Conservation (phyloP, 768 basidiomycete species). For the Hygrophoropsis aurantiaca region DNA sequence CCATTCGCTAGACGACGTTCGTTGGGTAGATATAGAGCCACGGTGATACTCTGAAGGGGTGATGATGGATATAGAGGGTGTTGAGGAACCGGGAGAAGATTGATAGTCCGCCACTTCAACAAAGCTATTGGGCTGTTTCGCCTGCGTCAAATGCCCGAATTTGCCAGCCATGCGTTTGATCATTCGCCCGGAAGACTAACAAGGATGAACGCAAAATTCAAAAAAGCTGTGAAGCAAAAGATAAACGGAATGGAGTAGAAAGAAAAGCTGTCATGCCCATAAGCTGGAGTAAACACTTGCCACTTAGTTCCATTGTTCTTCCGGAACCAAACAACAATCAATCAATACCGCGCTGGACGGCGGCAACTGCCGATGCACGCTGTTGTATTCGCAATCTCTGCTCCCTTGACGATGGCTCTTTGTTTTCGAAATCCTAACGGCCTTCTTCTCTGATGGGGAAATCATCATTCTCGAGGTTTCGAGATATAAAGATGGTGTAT, state of each 20-base stretch:
- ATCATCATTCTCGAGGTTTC: too few relatives aligned
- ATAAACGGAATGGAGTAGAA: slow-evolving; percentile 1
- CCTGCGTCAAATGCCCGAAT: slow-evolving; percentile 33
- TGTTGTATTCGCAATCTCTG: too few relatives aligned
- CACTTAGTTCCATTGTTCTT: slow-evolving; percentile 4
- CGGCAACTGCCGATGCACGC: too few relatives aligned
- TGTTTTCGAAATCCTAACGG: too few relatives aligned
- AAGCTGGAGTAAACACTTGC: background rate
- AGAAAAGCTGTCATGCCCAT: background rate
- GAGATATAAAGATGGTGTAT: too few relatives aligned
- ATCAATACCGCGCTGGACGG: background rate
- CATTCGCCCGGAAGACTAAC: slow-evolving; percentile 20
- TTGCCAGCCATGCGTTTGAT: slow-evolving; percentile 55
- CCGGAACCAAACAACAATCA: background rate
- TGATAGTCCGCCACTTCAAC: slow-evolving; percentile 2
- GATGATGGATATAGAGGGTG: slow-evolving; percentile 32
- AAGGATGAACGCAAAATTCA: background rate
- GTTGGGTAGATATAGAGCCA: slow-evolving; percentile 66
- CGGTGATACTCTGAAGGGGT: slow-evolving; percentile 50
- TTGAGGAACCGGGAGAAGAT: slow-evolving; percentile 17
- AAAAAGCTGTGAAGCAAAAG: background rate
- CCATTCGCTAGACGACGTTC: slow-evolving; percentile 58
- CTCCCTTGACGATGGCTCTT: too few relatives aligned
- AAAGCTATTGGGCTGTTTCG: slow-evolving; percentile 2
- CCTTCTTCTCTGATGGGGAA: too few relatives aligned